Percentiles rank a stretch among this genome's conserved stretches.
phyloP scores from a whole-genome alignment of 257 asterid genomes.

The Cynanchum wilfordii region DNA sequence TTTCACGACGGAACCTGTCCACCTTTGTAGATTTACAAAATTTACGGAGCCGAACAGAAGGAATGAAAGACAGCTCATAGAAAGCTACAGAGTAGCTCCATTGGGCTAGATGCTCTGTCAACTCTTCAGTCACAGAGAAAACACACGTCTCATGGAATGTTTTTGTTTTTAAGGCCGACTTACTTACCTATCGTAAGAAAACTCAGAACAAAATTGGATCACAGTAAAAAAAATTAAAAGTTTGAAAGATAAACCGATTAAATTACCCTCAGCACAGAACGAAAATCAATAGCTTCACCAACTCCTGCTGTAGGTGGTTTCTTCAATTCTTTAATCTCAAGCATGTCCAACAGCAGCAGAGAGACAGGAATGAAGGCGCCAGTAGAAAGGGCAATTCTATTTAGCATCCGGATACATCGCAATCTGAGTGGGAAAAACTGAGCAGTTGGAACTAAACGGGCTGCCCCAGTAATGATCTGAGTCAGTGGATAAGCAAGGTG shows the following conservation, averaged over 20 bases:
- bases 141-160: conserved; percentile 94
- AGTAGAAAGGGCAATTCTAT: conserved; percentile 72
- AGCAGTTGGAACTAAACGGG: conserved; percentile 89
- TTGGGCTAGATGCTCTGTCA: conserved; percentile 81
- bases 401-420: conserved; percentile 92
- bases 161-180: conserved; percentile 68
- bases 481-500: conserved; percentile 90
- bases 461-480: conserved; percentile 81
- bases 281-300: conserved; percentile 81
- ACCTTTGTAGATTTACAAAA: conserved; percentile 85
- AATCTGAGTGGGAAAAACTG: conserved; percentile 84
- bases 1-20: conserved; percentile 80
- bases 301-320: conserved; percentile 88
- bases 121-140: conserved; percentile 76
- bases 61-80: conserved; percentile 76
- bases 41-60: conserved; percentile 61
- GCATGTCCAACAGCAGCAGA: conserved; percentile 73
- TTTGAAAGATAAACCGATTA: conserved; percentile 2
- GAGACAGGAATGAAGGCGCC: conserved; percentile 80
- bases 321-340: conserved; percentile 84
- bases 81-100: conserved; percentile 89
- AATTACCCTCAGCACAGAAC: conserved; percentile 61
- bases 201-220: not conserved
- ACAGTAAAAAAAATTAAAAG: not conserved
- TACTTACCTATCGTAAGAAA: conserved; percentile 55